Base-by-base conservation (phyloP, 805 yeast genomes). In the Tetrapisispora iriomotensis region DNA sequence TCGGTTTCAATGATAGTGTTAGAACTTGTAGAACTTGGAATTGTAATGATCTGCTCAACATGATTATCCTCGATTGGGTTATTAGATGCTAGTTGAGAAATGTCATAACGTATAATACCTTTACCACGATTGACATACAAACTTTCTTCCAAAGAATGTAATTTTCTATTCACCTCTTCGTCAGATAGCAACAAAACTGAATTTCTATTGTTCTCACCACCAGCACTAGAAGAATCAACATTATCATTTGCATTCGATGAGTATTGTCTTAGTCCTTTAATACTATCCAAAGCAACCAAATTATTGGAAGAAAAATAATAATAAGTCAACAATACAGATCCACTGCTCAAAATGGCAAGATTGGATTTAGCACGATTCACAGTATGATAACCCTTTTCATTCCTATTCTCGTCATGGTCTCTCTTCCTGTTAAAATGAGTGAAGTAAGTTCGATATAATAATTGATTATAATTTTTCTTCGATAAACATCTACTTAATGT, bases 31-130 rank as follows among this genome's bases (percentile, higher is more conserved):
- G 44, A 46, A 35, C 67, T 58, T 38, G 75, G 68, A 1, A 79
- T 79, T 40, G 81, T 82, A 8, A 82, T 74, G 26, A 83, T 76
- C 45, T 80, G 81, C 54, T 88, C 97, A 2, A 90, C 74, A 43
- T 92, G 75, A 53, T 85, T 95, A 58, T 92, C 98, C 58, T 92
- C 98, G 46, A 88, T 85, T 9, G 97, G 97, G 39, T 82, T 77
- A 59, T 92, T 92, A 32, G 94, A 81, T 8, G 96, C 82, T 38
- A 92, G 64, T 61, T 92, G 98, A 28, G 92, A 74, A 21, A 86
- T 73, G 58, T 92, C 98, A 55, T 87, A 90, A 41, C 98, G 70
- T 9, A 77, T 59, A 15, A 92, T 90, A 17, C 97, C 97, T 44
- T 82, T 79, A 10, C 90, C 88, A 42, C 96, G 71, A 48, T 82